Evolutionary conservation across 495 filamentous ascomycete genomes (phyloP).

Genomic region (Penicillium dipodomyicola): DNA sequence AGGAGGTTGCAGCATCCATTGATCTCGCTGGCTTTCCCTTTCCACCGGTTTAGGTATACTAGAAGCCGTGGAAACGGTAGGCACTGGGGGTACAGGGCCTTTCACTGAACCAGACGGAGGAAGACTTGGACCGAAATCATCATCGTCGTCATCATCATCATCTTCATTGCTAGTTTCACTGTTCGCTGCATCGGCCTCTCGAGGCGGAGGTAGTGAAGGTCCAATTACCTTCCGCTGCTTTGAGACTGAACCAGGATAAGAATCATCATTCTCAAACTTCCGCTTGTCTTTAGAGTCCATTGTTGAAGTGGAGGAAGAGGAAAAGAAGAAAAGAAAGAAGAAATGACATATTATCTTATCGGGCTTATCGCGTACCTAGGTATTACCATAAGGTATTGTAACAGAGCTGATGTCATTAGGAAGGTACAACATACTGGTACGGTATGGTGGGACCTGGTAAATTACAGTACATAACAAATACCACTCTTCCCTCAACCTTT

Average conservation of each 20-base stretch:
- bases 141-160: constrained; percentile 54
- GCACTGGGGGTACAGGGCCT: constrained; percentile 11
- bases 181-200: constrained; percentile 23
- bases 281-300: constrained; percentile 22
- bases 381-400: too few species aligned
- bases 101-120: constrained; percentile 49
- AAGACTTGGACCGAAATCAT: constrained; percentile 80
- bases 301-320: too few species aligned
- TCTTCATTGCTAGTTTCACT: constrained; percentile 20
- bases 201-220: constrained; percentile 30
- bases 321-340: too few species aligned
- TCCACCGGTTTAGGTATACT: constrained; percentile 9
- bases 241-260: background rate
- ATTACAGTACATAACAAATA: too few species aligned
- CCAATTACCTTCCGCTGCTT: constrained; percentile 36
- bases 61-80: background rate
- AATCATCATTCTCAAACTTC: constrained; percentile 12
- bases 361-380: too few species aligned
- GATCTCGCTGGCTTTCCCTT: constrained; percentile 59
- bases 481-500: too few species aligned
- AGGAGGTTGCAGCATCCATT: constrained; percentile 94
- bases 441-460: too few species aligned
- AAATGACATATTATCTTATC: too few species aligned
- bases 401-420: too few species aligned
- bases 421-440: too few species aligned